Evolutionary conservation across 2,329 filamentous ascomycete species (phyloP), one percentile per base, ranked within the genome.

Genomic region (Stachybotrys elegans): DNA sequence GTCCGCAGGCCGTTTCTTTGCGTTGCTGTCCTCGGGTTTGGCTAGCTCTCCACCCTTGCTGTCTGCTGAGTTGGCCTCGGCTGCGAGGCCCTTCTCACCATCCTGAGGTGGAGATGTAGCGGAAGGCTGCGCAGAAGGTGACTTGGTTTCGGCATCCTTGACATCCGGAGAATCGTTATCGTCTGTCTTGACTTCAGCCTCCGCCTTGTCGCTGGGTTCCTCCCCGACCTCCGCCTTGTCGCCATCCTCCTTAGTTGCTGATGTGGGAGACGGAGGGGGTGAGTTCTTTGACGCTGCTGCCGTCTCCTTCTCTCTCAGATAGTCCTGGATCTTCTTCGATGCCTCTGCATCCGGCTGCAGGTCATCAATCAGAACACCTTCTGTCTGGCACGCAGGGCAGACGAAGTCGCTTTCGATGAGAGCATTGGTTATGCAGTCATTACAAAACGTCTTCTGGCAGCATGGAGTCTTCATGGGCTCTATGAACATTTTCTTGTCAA

Each of bases 401-500:
- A 91, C 77, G 70, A 98, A 90, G 78, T 98, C 93, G 79, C 86
- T 93, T 75, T 97, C 91, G 71, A 96, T 92, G 69, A 98, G 84
- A 70, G 91, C 88, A 80, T 95, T 95, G 66, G 93, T 94, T 71
- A 98, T 96, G 85, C 93, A 98, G 67, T 96, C 90, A 81, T 93
- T 93, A 79, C 93, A 98, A 77, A 95, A 98, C 63, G 91, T 96
- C 79, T 87, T 94, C 72, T 87, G 81, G 77, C 93, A 98, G 80
- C 93, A 98, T 55, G 93, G 92, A 62, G 93, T 97, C 81, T 95
- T 95, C 78, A 94, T 93, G 79, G 93, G 92, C 67, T 96, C 89
- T 83, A 94, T 84, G 72, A 97, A 96, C 79, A 95, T 85, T 69
- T 88, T 91, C 72, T 94, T 94, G 82, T 97, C 93, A 76, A 97